phyloP scores from a whole-genome alignment of 2,329 filamentous ascomycete species.

The Fusarium abutilonis region DNA sequence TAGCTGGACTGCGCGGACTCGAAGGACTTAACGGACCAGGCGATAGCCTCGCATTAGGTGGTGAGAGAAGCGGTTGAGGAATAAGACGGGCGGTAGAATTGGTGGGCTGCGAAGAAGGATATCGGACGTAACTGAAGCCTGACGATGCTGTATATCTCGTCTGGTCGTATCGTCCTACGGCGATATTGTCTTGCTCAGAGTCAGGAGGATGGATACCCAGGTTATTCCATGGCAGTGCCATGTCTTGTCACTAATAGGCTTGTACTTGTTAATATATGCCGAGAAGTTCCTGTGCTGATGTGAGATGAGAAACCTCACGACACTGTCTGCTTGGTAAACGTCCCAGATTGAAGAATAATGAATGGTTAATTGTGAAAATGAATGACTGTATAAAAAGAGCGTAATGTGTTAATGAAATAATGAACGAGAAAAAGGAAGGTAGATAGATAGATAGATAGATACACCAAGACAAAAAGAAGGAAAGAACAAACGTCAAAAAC shows the following conservation, averaged over 20 bases:
- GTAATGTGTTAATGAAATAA: not conserved
- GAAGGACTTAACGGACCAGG: constrained; percentile 28
- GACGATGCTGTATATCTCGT: constrained; percentile 34
- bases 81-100: constrained; percentile 36
- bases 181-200: constrained; percentile 26
- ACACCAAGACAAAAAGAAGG: constrained; percentile 6
- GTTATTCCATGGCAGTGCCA: constrained; percentile 35
- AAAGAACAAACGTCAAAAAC: constrained; percentile 14
- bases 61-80: constrained; percentile 38
- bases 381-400: constrained; percentile 6
- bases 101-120: constrained; percentile 38
- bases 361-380: not conserved
- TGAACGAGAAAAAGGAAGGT: not conserved
- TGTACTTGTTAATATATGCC: not conserved
- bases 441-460: not conserved
- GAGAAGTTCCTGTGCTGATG: not conserved
- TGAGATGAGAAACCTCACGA: constrained; percentile 12
- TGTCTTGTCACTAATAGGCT: constrained; percentile 22
- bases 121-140: constrained; percentile 32
- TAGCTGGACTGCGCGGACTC: constrained; percentile 32
- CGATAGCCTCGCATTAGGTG: constrained; percentile 31
- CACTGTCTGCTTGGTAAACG: constrained; percentile 10
- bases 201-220: constrained; percentile 29
- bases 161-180: constrained; percentile 30
- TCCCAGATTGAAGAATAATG: constrained; percentile 2